phyloP scores from a whole-genome alignment of 2,329 filamentous ascomycete genomes.

The Calycina herbarum region DNA sequence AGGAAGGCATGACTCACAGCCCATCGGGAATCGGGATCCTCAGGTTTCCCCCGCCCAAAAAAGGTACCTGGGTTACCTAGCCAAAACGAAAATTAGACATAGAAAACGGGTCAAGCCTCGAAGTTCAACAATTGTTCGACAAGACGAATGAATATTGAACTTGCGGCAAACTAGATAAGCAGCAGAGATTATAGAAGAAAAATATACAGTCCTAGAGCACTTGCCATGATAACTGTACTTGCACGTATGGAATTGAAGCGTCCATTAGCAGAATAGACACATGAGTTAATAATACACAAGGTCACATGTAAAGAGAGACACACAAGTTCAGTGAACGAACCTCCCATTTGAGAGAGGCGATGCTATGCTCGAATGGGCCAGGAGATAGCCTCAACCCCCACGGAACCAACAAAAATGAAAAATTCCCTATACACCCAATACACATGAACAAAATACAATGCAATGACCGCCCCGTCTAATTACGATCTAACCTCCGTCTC shows the following conservation, averaged over 20 bases:
- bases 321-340: background rate
- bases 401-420: conserved; percentile 15
- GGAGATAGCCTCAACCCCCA: conserved; percentile 13
- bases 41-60: no score
- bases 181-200: no score
- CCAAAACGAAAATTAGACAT: no score
- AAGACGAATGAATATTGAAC: no score
- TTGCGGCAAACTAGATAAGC: no score
- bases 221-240: background rate
- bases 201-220: background rate
- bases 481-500: conserved; percentile 64
- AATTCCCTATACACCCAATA: conserved; percentile 5
- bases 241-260: background rate
- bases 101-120: no score
- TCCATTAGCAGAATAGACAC: background rate
- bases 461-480: conserved; percentile 29
- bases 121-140: no score
- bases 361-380: conserved; percentile 18
- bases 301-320: background rate
- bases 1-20: no score
- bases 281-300: background rate
- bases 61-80: no score
- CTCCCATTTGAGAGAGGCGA: conserved; percentile 24
- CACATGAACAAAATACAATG: conserved; percentile 9
- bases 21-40: no score